Evolutionary conservation across 2,329 filamentous ascomycete genomes (phyloP), one percentile per base, ranked within the genome.

Genomic region (Tolypocladium amazonense): DNA sequence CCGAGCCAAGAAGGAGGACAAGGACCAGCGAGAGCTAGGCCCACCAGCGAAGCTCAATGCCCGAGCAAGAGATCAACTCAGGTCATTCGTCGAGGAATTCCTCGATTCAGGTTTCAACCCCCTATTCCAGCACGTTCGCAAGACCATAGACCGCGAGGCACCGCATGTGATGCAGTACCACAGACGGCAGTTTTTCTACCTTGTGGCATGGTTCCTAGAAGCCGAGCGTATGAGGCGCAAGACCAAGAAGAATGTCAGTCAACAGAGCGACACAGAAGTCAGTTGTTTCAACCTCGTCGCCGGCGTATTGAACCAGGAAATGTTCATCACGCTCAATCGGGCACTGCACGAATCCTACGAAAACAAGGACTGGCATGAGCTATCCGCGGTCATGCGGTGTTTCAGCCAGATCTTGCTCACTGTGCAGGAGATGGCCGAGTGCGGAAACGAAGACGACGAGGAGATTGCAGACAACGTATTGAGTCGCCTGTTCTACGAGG

Each of bases 401-500:
- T 96, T 97, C 70, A 97, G 92, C 0, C 92, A 97, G 70, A 94
- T 97, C 65, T 79, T 96, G 25, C 81, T 96, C 33, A 96, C 92
- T 0, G 88, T 97, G 2, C 92, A 96, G 68, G 90, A 95, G 62
- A 97, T 99, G 92, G 80, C 87, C 1, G 85, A 89, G 55, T 94
- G 90, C 1, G 81, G 84, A 0, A 82, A 90, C 37, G 92, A 97
- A 63, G 92, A 97, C n/a, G 90, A 99, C 65, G 89, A 96, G 69
- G 94, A 97, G 67, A 97, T 99, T 71, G 93, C 94, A 0, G 93
- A 99, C 71, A 99, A 99, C 66, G 97, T 96, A 15, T 85, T 96
- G 58, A 95, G 89, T 67, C 90, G 93, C 62, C 90, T 99, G n/a
- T 99, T 99, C 72, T 99, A 99, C 75, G 94, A 99, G 73, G 92